Evolutionary conservation across 495 filamentous ascomycete genomes (phyloP), one percentile per base, ranked within the genome.

Genomic region (Paragyromitra xinjiangensis): DNA sequence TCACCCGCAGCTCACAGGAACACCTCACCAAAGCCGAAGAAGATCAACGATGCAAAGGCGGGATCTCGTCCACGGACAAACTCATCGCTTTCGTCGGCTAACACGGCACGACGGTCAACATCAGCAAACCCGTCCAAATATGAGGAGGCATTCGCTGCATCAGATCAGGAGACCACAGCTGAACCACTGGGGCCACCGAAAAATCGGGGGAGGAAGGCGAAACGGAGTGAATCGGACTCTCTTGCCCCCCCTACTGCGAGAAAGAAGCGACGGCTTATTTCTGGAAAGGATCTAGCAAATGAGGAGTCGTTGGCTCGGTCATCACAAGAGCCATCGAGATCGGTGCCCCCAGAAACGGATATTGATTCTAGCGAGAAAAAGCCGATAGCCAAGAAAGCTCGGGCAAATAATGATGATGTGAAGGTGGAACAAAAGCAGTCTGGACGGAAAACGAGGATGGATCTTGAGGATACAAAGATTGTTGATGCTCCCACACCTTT

Each of bases 221-320:
- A 81, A 40, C 79, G 79, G 26, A 81, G 80, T 48, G 80, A 81
- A 58, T 82, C 80, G 19, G 80, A 82, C 44, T 71, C 67, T 12
- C 51, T 81, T 42, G 65, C 69, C 6, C 79, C 71, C 1, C 62
- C 64, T 26, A 58, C 29, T 63, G 63, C 80, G 16, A 81, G 77
- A 39, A 78, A 75, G 50, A 72, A 81, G 53, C 65, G 80, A 70
- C 80, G 80, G 12, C 76, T 82, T 51, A 55, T 82, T 44, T 82
- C 80, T 44, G 80, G 79, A 29, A 82, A 67, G 45, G 80, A 82
- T 62, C 48, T 74, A 58, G 77, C 58, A 24, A 80, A 81, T 11
- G 75, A 82, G 29, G 79, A 81, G 70, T 75, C 59, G 8, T 61
- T 78, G 39, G 77, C 79, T 29, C 50, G 63, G 40, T 73, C 69